Conservation (phyloP, 1,139 yeast genomes). For the Suhomyces guaymorum region DNA sequence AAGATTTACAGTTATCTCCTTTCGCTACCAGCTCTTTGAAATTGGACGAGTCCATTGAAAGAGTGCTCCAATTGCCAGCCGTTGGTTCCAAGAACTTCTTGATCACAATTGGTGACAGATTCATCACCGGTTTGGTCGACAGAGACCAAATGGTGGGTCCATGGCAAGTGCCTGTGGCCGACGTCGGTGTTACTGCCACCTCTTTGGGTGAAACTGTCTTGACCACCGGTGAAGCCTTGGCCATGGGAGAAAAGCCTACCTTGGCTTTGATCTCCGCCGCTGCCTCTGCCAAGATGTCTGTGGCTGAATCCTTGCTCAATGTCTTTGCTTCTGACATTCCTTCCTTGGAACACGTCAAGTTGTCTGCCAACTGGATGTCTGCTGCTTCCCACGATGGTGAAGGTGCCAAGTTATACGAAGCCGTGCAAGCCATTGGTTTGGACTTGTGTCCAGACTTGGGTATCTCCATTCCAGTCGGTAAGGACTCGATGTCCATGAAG, state of each 20-base stretch:
- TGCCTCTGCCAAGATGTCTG: constrained; percentile 96
- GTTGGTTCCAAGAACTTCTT: constrained; percentile 95
- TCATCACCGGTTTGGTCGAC: constrained; percentile 94
- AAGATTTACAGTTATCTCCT: constrained; percentile 58
- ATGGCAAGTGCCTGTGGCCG: constrained; percentile 99
- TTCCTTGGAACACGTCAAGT: constrained; percentile 70
- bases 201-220: constrained; percentile 75
- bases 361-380: constrained; percentile 99
- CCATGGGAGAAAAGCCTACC: constrained; percentile 96
- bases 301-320: constrained; percentile 92
- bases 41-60: constrained; percentile 66
- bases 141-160: constrained; percentile 99
- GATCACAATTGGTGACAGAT: constrained; percentile 95
- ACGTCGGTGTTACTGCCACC: constrained; percentile 94
- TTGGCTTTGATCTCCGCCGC: constrained; percentile 88
- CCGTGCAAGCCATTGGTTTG: constrained; percentile 94
- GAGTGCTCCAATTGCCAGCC: constrained; percentile 87
- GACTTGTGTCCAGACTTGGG: constrained; percentile 95
- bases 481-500: constrained; percentile 99
- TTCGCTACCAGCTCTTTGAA: constrained; percentile 31
- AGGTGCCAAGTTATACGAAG: constrained; percentile 93
- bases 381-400: constrained; percentile 96
- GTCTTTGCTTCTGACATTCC: constrained; percentile 87
- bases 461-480: constrained; percentile 93
- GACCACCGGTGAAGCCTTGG: constrained; percentile 91